Base-by-base conservation (phyloP, 345 rosid genomes). In the Arabis alpina region DNA sequence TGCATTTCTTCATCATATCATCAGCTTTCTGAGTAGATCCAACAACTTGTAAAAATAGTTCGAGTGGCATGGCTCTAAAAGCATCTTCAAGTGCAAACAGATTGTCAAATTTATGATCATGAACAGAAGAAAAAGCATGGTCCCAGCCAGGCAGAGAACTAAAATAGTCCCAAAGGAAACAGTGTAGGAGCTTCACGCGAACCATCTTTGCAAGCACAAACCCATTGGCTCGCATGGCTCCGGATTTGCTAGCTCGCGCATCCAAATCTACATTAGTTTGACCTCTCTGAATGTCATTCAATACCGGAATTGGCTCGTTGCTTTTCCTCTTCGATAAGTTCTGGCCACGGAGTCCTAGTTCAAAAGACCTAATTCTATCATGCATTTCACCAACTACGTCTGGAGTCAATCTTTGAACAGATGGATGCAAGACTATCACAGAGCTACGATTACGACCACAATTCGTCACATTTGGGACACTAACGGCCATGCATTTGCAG, bases 141-240 rank as follows among this genome's bases (percentile, higher is more conserved):
- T 83, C 80, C 84, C 85, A 82, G 45, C 81, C 82, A 54, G 88
- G 77, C 32, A 81, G 77, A 73, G 80, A 61, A 41, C 83, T 84
- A 39, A 85, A 77, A 64, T 79, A 85, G 76, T 75, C 84, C 99
- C 96, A 93, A 50, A 93, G 84, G 79, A 86, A 93, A 59, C 76
- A 62, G 79, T 93, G 99, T 36, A 91, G 78, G 75, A 93, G 82
- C 74, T 87, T 91, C 51, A 91, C 89, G 14, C 97, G 94, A 55
- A 88, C 87, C 97, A 93, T 91, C 84, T 93, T 93, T 72, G 97
- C 88, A 75, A 86, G 71, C 61, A 93, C 92, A 82, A 91, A 91
- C 64, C 98, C 98, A 81, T 91, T 93, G 67, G 94, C 83, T 56
- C 92, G 93, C 92, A 91, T 91, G 48, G 90, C 87, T 75, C 86